These are phyloP conservation scores for Phytopythium sindhum DNA, from an alignment of 352 stramenopile species.

Conservation along the genomic window DNA sequence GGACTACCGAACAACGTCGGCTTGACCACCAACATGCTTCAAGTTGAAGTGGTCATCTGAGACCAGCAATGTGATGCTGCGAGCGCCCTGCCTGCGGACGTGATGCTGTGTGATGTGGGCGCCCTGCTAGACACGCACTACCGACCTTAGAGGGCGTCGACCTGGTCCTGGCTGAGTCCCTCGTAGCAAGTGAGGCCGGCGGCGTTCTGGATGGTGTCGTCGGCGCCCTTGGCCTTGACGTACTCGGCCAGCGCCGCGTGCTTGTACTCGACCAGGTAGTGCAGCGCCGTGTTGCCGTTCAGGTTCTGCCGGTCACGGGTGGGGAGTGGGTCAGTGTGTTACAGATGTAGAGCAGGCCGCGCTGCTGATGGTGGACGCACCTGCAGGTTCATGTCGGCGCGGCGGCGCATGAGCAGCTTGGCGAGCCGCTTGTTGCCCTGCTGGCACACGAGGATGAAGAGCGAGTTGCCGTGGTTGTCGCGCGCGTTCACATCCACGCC, in stretches of 20 bases:
- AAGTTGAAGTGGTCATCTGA: not conserved
- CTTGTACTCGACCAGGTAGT: conserved; percentile 95
- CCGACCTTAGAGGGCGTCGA: conserved; percentile 33
- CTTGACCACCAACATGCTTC: no score
- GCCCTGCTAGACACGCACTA: no score
- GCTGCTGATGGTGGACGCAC: conserved; percentile 21
- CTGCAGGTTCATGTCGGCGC: conserved; percentile 91
- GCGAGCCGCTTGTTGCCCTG: conserved; percentile 94
- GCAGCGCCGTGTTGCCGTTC: conserved; percentile 93
- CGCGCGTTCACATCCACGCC: conserved; percentile 87
- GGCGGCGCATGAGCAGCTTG: conserved; percentile 93
- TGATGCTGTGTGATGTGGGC: no score
- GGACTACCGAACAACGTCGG: not conserved
- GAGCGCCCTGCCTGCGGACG: no score
- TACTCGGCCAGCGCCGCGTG: conserved; percentile 92
- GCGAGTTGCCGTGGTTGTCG: conserved; percentile 94
- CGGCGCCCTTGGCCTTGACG: conserved; percentile 91
- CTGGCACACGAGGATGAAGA: conserved; percentile 94
- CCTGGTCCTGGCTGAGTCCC: conserved; percentile 65
- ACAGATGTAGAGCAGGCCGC: no score
- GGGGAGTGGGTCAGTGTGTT: no score
- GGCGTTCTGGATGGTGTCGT: conserved; percentile 90
- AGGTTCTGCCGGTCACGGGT: conserved; percentile 85
- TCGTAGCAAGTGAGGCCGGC: conserved; percentile 95
- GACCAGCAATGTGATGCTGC: no score